Percentiles rank a stretch among this genome's conserved stretches.
These are phyloP conservation scores for Lichenothelia convexa DNA, from an alignment of 495 filamentous ascomycete genomes.

Conservation along the genomic window DNA sequence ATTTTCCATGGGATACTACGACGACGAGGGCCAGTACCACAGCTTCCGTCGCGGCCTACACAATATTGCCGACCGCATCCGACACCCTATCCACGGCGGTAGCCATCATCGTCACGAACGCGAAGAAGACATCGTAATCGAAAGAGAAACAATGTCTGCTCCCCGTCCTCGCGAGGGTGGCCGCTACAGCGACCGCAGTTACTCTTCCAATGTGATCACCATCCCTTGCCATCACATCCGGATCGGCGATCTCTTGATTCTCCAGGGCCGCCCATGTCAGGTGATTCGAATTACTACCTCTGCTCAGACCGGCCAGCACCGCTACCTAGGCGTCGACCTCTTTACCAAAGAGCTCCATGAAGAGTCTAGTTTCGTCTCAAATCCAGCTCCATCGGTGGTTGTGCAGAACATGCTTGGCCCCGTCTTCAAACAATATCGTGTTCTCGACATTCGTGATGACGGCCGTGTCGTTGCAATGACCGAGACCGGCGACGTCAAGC, in stretches of 20 bases:
- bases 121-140: constrained; percentile 19
- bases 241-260: constrained; percentile 94
- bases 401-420: constrained; percentile 99
- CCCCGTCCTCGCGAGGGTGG: constrained; percentile 7
- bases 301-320: constrained; percentile 93
- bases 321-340: constrained; percentile 97
- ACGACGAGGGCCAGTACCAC: constrained; percentile 93
- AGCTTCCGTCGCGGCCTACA: constrained; percentile 77
- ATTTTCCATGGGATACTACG: constrained; percentile 85
- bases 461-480: constrained; percentile 66
- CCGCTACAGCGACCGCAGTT: constrained; percentile 10
- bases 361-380: constrained; percentile 94
- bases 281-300: constrained; percentile 99
- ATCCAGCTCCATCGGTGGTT: constrained; percentile 86
- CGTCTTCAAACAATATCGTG: constrained; percentile 99
- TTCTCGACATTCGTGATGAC: constrained; percentile 89
- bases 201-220: constrained; percentile 67
- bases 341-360: constrained; percentile 99
- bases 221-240: constrained; percentile 99
- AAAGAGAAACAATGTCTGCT: constrained; percentile 11
- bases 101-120: constrained; percentile 32
- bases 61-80: constrained; percentile 63
- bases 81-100: constrained; percentile 44
- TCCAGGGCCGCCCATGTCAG: constrained; percentile 98
- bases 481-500: constrained; percentile 92